Evolutionary conservation across 2,329 filamentous ascomycete species (phyloP).

Genomic region (Aspergillus neotritici): DNA sequence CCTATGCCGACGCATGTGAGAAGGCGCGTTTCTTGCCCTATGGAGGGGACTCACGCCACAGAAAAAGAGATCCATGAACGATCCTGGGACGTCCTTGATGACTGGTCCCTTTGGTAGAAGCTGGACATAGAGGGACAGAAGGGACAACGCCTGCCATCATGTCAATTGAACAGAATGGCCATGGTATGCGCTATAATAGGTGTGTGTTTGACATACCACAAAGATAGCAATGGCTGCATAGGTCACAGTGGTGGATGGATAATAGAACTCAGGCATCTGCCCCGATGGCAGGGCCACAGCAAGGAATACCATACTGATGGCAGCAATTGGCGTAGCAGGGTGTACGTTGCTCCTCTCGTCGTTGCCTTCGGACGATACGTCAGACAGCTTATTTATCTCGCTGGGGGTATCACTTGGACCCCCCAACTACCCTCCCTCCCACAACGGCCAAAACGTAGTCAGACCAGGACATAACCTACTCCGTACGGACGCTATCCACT

Average conservation of each 20-base stretch:
- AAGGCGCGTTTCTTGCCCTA: no score
- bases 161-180: slow-evolving; percentile 1
- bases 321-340: neutral
- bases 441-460: no score
- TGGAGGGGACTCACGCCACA: slow-evolving; percentile 13
- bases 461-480: no score
- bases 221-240: slow-evolving; percentile 7
- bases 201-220: slow-evolving; percentile 8
- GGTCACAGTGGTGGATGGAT: neutral
- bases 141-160: slow-evolving; percentile 6
- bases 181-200: slow-evolving; percentile 1
- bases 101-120: slow-evolving; percentile 13
- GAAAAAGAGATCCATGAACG: slow-evolving; percentile 12
- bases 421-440: no score
- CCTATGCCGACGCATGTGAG: slow-evolving; percentile 6
- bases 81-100: slow-evolving; percentile 14
- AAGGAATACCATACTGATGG: slow-evolving; percentile 2
- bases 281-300: slow-evolving; percentile 8
- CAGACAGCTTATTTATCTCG: neutral
- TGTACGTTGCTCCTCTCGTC: no score
- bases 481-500: no score
- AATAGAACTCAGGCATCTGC: slow-evolving; percentile 1
- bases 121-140: slow-evolving; percentile 14
- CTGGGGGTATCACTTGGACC: no score
- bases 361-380: neutral